Evolutionary conservation across 352 stramenopile species (phyloP), one percentile per base, ranked within the genome.

Genomic region (Globisporangium orthogonon): DNA sequence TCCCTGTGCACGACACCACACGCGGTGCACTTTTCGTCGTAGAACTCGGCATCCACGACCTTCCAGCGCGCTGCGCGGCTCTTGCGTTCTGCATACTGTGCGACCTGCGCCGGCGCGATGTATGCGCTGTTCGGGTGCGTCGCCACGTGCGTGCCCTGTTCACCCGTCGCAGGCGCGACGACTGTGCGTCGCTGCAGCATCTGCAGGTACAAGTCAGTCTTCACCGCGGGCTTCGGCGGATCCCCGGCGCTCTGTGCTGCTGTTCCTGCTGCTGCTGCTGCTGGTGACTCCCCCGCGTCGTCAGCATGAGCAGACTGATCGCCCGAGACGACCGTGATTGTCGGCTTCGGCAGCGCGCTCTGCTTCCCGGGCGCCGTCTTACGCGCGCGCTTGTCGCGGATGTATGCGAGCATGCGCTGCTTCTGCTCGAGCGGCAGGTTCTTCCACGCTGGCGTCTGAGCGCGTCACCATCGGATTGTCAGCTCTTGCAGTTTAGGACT

Each of bases 401-500:
- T 94, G 63, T 94, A 94, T 41, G 73, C 62, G 45, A 94, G 70
- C 77, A 94, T 90, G 53, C 70, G 70, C 48, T 80, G 73, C 70
- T 94, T 94, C 58, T 91, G 80, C 0, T 89, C 81, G 5, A 91
- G 52, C 7, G 85, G 76, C 52, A 94, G 54, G 31, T 61, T 70
- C 69, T 80, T 90, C 85, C 85, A 94, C 51, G 81, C 80, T 17
- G 64, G 62, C 40, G 85, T 94, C 77, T 90, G 35, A 13, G 15
- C 9, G 14, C 35, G 33, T 37, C 33, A 37, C 33, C 33, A 37
- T 9, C 33, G 23, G 23, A 23, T 23, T 23, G 23, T 23, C 23
- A 23, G 23, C 23, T 23, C 23, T 23, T 23, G 23, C 23, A 23
- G 23, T 23, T 23, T 23, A 23, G 23, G 23, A 23, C 23, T 23